These are phyloP conservation scores for Plenodomus biglobosus DNA, from an alignment of 2,329 filamentous ascomycete species.

Conservation along the genomic window DNA sequence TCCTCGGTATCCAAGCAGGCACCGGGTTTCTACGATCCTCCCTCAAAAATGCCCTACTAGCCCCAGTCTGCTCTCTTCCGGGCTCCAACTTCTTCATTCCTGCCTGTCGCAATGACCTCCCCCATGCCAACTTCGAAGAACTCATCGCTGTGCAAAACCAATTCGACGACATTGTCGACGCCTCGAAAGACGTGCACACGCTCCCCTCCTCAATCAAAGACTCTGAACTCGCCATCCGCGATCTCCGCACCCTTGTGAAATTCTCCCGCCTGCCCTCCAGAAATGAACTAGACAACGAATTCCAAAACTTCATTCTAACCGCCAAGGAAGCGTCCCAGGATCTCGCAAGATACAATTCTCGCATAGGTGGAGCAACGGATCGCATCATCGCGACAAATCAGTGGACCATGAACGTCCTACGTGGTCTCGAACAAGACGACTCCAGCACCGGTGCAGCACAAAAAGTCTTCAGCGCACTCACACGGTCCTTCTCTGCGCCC, in stretches of 20 bases:
- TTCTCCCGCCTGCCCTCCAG: conserved; percentile 68
- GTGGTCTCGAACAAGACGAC: conserved; percentile 57
- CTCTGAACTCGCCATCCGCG: conserved; percentile 71
- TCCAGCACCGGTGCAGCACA: conserved; percentile 43
- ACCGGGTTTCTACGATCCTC: conserved; percentile 63
- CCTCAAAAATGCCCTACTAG: conserved; percentile 64
- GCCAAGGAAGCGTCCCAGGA: conserved; percentile 65
- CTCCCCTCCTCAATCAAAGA: conserved; percentile 79
- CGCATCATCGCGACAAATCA: conserved; percentile 72
- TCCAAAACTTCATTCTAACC: conserved; percentile 73
- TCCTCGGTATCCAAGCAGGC: conserved; percentile 59
- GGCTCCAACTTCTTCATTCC: conserved; percentile 64
- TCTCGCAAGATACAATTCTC: conserved; percentile 73
- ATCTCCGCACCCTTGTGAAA: conserved; percentile 70
- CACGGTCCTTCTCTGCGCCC: conserved; percentile 59
- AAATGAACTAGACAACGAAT: conserved; percentile 72
- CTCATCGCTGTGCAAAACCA: conserved; percentile 73
- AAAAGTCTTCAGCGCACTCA: conserved; percentile 50
- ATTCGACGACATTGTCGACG: conserved; percentile 74
- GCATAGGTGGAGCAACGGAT: conserved; percentile 73
- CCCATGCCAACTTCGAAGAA: conserved; percentile 64
- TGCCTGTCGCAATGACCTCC: conserved; percentile 56
- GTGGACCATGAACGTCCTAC: conserved; percentile 71
- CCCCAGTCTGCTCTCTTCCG: conserved; percentile 70
- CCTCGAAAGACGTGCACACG: conserved; percentile 64